Percentiles rank a stretch among this genome's conserved stretches.
Evolutionary conservation across 306 rosid genomes (phyloP).

Genomic region (Albizia julibrissin): DNA sequence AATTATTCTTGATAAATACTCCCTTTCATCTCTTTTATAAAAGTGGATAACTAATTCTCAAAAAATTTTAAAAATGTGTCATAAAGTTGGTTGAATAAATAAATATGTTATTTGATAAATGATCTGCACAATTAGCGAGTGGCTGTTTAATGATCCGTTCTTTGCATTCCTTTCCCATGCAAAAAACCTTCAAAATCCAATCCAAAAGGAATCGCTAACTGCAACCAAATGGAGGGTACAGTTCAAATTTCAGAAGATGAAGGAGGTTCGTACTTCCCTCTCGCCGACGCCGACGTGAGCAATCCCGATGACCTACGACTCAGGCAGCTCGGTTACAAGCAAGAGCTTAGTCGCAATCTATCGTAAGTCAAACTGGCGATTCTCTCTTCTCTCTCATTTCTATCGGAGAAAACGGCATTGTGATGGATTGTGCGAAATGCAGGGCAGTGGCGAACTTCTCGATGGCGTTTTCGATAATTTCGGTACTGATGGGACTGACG

Average conservation of each 20-base stretch:
- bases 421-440: background rate
- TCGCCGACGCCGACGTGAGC: background rate
- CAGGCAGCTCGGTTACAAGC: slow-evolving; percentile 14
- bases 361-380: slow-evolving; percentile 7
- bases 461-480: background rate
- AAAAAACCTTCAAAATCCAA: background rate
- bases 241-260: background rate
- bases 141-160: too few species aligned
- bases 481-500: slow-evolving; percentile 8
- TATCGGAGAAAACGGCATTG: background rate
- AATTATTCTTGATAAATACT: too few species aligned
- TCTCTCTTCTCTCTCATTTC: background rate
- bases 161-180: background rate
- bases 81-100: too few species aligned
- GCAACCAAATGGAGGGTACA: background rate
- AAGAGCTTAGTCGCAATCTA: slow-evolving; percentile 9
- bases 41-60: too few species aligned
- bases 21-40: too few species aligned
- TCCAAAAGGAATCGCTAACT: background rate
- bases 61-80: too few species aligned
- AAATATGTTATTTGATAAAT: too few species aligned
- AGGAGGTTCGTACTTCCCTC: background rate
- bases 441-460: slow-evolving; percentile 14
- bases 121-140: too few species aligned
- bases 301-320: background rate